A percentile compares a stretch with the other conserved stretches of the same genome.
Conservation (phyloP, 202 grass and related monocot genomes). For the Brachypodium distachyon region DNA sequence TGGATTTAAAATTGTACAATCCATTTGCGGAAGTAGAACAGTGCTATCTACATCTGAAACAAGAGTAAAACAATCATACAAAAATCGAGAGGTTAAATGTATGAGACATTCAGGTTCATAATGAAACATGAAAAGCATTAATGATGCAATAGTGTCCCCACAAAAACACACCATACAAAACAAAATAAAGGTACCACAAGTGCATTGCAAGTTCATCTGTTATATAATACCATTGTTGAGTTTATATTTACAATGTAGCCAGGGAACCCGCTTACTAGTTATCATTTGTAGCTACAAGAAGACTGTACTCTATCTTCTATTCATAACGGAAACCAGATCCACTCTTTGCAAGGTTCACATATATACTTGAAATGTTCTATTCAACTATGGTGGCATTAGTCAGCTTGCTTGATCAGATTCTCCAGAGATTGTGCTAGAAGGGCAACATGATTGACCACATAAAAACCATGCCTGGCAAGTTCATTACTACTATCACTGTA, state of each 20-base stretch:
- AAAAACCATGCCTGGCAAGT: not conserved
- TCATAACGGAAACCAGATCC: not conserved
- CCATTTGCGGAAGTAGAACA: conserved; percentile 27
- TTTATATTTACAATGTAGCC: not conserved
- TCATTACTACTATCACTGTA: not conserved
- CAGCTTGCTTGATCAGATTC: not conserved
- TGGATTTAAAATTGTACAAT: conserved; percentile 10
- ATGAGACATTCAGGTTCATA: not conserved
- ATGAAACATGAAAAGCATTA: conserved; percentile 18
- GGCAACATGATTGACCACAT: not conserved
- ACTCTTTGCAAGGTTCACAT: not conserved
- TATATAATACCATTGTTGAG: not conserved
- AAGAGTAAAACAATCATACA: conserved; percentile 13
- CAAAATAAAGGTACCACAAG: not conserved
- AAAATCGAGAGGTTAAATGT: not conserved
- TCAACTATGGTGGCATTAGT: not conserved
- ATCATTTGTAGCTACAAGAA: not conserved
- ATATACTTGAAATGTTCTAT: not conserved
- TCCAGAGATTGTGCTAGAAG: not conserved
- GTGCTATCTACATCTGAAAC: conserved; percentile 29
- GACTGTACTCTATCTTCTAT: not conserved
- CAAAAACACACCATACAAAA: not conserved
- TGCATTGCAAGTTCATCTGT: not conserved
- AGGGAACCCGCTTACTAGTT: not conserved
- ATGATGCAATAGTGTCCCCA: not conserved